A percentile compares a stretch with the other conserved stretches of the same genome.
These are phyloP conservation scores for Leptographium radiaticola DNA, from an alignment of 2,329 filamentous ascomycete genomes.

Conservation along the genomic window DNA sequence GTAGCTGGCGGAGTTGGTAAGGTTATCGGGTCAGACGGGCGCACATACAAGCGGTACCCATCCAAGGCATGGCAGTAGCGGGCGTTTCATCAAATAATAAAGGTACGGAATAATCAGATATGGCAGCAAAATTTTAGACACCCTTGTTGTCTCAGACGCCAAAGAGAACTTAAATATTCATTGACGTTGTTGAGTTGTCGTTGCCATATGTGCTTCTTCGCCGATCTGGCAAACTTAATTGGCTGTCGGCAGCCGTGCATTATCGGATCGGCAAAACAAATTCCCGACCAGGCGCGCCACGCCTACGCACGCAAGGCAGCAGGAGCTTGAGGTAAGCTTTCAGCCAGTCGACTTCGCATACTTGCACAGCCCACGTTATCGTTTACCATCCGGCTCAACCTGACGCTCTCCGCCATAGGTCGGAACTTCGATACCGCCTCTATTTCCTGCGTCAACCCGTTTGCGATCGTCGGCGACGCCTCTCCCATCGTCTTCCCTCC, in stretches of 20 bases:
- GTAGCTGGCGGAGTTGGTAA: neutral
- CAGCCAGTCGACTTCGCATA: neutral
- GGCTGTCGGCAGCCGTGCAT: too few relatives aligned
- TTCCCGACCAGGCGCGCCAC: constrained; percentile 3
- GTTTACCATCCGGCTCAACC: too few relatives aligned
- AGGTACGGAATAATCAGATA: neutral
- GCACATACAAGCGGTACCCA: neutral
- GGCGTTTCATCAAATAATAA: neutral
- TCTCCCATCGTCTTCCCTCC: neutral
- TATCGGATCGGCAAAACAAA: constrained; percentile 1
- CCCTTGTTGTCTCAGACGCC: too few relatives aligned
- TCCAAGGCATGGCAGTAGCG: neutral
- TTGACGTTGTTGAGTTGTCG: too few relatives aligned
- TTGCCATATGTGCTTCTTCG: too few relatives aligned
- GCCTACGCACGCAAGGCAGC: constrained; percentile 18
- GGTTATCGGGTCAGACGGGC: neutral
- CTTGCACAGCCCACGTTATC: too few relatives aligned
- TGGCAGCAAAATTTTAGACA: neutral
- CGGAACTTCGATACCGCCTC: neutral
- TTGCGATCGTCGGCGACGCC: neutral
- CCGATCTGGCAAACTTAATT: too few relatives aligned
- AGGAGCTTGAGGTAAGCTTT: constrained; percentile 25
- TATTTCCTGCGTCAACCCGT: neutral
- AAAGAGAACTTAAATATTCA: too few relatives aligned
- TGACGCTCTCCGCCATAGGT: too few relatives aligned